Evolutionary conservation across 1,139 yeast genomes (phyloP), one percentile per base, ranked within the genome.

Genomic region (Diutina ranongensis): DNA sequence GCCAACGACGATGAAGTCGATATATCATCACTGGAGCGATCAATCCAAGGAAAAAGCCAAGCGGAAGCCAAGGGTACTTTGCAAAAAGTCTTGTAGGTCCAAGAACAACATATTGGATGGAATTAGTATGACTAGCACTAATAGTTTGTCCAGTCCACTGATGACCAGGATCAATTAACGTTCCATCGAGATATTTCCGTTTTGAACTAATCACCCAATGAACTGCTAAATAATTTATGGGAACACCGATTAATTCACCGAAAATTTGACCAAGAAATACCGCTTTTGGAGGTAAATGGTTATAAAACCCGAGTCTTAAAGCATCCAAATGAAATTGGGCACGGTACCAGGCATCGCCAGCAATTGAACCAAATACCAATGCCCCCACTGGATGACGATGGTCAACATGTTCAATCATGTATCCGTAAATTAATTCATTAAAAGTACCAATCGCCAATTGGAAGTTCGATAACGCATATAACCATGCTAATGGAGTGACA

Each of bases 301-400:
- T 70, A 55, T 72, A 73, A 51, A 71, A 68, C 1, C 77, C 78
- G 12, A 72, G 57, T 48, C 71, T 65, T 63, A 71, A 67, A 55
- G 71, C 69, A 49, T 72, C 74, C 32, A 73, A 58, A 52, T 71
- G 71, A 50, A 62, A 69, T 52, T 73, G 78, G 1, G 77, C 76
- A 44, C 78, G 54, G 50, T 73, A 72, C 76, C 78, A 73, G 1
- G 77, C 74, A 54, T 72, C 70, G 1, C 78, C 78, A 0, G 76
- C 74, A 15, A 74, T 60, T 2, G 76, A 67, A 3, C 77, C 75
- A 53, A 71, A 73, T 2, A 71, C 65, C 1, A 71, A 57, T 1
- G 75, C 77, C 10, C 75, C 71, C 1, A 68, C 74, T 0, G 77
- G 78, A 49, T 72, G 76, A 41, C 55, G 55, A 18, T 54, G 46